These are phyloP conservation scores for Lactifluus volemus DNA, from an alignment of 768 basidiomycete genomes.

Conservation along the genomic window DNA sequence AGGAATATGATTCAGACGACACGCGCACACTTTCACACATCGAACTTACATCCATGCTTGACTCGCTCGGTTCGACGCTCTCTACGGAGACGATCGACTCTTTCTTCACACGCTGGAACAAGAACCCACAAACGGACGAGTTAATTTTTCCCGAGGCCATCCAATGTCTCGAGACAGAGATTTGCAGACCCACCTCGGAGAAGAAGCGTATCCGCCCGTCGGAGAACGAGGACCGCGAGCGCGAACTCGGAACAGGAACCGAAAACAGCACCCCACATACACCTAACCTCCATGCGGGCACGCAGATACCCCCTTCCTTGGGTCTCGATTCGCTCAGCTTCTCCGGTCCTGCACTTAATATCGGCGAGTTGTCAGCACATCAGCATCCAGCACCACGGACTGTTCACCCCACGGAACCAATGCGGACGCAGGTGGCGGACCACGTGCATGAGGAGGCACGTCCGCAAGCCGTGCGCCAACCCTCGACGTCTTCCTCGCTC, in stretches of 20 bases:
- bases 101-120: conserved; percentile 70
- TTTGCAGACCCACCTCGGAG: conserved; percentile 64
- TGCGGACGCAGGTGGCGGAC: not conserved
- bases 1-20: conserved; percentile 87
- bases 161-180: conserved; percentile 78
- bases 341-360: conserved; percentile 40
- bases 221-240: conserved; percentile 26
- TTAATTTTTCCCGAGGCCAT: conserved; percentile 73
- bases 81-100: conserved; percentile 65
- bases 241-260: conserved; percentile 16
- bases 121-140: conserved; percentile 56
- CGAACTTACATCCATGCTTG: conserved; percentile 91
- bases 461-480: conserved; percentile 15
- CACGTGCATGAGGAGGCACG: not conserved
- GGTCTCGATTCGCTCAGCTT: conserved; percentile 53
- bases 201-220: conserved; percentile 54
- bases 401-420: not conserved
- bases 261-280: conserved; percentile 47
- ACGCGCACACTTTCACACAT: conserved; percentile 64
- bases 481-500: conserved; percentile 31
- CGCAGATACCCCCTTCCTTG: conserved; percentile 24
- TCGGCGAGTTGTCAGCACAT: conserved; percentile 16
- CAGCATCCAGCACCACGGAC: not conserved
- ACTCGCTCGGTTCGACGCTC: conserved; percentile 92
- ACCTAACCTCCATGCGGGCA: conserved; percentile 37